These are phyloP conservation scores for Boletus eberwhitei DNA, from an alignment of 768 basidiomycete genomes.

Conservation along the genomic window DNA sequence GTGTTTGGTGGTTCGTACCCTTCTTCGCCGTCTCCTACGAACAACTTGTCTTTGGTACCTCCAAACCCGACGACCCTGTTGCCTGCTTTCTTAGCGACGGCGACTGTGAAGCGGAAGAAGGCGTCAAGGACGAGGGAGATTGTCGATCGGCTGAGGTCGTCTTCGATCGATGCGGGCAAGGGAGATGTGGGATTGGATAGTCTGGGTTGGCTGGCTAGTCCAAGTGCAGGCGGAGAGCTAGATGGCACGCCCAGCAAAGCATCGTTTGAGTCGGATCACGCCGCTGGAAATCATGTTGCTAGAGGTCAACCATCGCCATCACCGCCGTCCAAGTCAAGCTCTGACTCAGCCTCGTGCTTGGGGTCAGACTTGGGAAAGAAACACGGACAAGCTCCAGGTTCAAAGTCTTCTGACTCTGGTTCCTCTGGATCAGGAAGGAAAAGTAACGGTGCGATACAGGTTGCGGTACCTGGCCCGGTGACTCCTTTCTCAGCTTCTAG, in stretches of 20 bases:
- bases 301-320: not conserved
- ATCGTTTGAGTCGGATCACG: slow-evolving; percentile 2
- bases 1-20: slow-evolving; percentile 7
- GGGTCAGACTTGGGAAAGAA: slow-evolving; percentile 3
- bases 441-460: not conserved
- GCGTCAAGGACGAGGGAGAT: slow-evolving; percentile 30
- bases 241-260: slow-evolving; percentile 2
- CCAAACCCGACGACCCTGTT: slow-evolving; percentile 16
- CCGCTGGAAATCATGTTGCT: not conserved
- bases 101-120: slow-evolving; percentile 23
- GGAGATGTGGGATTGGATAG: slow-evolving; percentile 3
- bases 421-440: not conserved
- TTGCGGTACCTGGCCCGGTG: not conserved
- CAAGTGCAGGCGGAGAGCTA: not conserved
- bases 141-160: slow-evolving; percentile 26
- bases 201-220: slow-evolving; percentile 17
- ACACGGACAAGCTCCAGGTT: not conserved
- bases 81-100: slow-evolving; percentile 23
- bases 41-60: not conserved
- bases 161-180: slow-evolving; percentile 23
- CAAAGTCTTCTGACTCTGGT: not conserved
- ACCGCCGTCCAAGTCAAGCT: not conserved
- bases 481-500: not conserved
- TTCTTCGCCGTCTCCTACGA: slow-evolving; percentile 6
- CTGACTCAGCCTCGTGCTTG: not conserved